phyloP scores from a whole-genome alignment of 176 grass and related monocot species.

The Lolium perenne region DNA sequence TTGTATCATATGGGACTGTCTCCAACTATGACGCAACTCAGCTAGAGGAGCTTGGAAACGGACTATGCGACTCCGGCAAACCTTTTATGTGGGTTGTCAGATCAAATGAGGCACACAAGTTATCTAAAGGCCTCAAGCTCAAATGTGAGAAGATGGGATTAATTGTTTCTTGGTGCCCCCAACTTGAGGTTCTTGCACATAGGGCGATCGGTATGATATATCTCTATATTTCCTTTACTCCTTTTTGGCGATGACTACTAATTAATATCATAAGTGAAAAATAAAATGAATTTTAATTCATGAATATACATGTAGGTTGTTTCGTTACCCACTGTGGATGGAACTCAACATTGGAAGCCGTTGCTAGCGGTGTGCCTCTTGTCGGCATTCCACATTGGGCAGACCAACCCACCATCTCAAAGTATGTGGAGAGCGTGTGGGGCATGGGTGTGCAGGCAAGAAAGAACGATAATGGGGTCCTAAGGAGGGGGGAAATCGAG shows the following conservation, averaged over 20 bases:
- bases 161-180: slow-evolving; percentile 2
- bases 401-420: slow-evolving; percentile 47
- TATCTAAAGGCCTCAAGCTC: not conserved
- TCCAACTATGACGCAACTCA: not conserved
- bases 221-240: not conserved
- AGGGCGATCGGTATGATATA: not conserved
- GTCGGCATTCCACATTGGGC: slow-evolving; percentile 47
- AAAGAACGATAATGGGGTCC: not conserved
- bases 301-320: slow-evolving; percentile 35
- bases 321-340: slow-evolving; percentile 65
- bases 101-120: slow-evolving; percentile 7
- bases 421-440: slow-evolving; percentile 58
- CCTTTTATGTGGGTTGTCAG: slow-evolving; percentile 34
- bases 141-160: not conserved
- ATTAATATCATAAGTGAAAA: not conserved
- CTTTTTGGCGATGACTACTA: not conserved
- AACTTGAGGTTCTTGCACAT: not conserved
- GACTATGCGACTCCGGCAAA: not conserved
- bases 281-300: not conserved
- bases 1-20: slow-evolving; percentile 39
- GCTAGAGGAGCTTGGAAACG: slow-evolving; percentile 32
- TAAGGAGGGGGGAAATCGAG: slow-evolving; percentile 17
- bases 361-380: slow-evolving; percentile 35
- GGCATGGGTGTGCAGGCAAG: slow-evolving; percentile 27
- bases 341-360: slow-evolving; percentile 54